Evolutionary conservation across 129 eudicot species (phyloP), one percentile per base, ranked within the genome.

Genomic region (Chrysanthemum seticuspe): DNA sequence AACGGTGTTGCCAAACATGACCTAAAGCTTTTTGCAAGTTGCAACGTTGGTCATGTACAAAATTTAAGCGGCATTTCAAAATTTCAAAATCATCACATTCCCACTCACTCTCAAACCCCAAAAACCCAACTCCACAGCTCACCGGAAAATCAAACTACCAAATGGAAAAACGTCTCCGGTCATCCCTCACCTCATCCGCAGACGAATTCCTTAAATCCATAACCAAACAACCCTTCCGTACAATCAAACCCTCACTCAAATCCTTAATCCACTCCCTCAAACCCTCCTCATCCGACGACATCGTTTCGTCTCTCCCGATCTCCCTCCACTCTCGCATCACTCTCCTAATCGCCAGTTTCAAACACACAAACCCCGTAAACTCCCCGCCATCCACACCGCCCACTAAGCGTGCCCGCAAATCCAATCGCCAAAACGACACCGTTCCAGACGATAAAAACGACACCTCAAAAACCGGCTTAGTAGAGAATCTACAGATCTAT

Each of bases 141-240:
- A 40, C 64, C 3, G 25, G 10, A 48, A 51, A 52, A 34, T 45
- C 40, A 16, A 80, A 62, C 12, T 45, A 45, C 21, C 19, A 40
- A 14, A 95, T 95, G 99, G 99, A 90, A 89, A 95, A 95, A 74
- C 49, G 96, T 29, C 88, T 95, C 13, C 89, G 99, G 1, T 88
- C 97, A 19, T 90, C 99, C 36, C 91, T 90, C 29, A 83, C 79
- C 47, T 83, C 85, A 71, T 95, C 99, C 25, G 88, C 96, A 77
- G 97, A 88, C 23, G 92, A 85, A 50, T 90, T 95, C 83, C 94
- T 95, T 49, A 68, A 81, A 55, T 75, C 94, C 10, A 91, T 94
- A 57, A 57, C 84, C 4, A 90, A 85, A 74, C 70, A 81, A 74
- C 85, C 89, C 49, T 67, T 88, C 12, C 88, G 82, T 54, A 85